A percentile compares a stretch with the other conserved stretches of the same genome.
Evolutionary conservation across 495 filamentous ascomycete species (phyloP).

Genomic region (Hypoxylon crocopeplum): DNA sequence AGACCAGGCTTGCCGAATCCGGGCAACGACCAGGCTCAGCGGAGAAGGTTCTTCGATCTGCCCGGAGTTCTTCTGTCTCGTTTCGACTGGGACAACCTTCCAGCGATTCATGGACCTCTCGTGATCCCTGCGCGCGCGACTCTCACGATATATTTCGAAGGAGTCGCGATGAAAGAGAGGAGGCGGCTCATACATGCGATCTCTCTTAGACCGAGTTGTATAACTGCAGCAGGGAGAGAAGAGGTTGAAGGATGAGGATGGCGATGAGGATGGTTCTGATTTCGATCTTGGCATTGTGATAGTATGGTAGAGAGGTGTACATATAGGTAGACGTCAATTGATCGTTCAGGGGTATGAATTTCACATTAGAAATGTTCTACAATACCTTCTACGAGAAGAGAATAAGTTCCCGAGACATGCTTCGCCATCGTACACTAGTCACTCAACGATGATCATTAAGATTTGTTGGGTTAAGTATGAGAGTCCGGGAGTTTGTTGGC

Average conservation of each 20-base stretch:
- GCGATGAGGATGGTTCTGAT: background rate
- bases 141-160: slow-evolving; percentile 17
- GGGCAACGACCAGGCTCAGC: background rate
- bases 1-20: background rate
- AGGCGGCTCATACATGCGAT: background rate
- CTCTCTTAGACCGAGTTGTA: background rate
- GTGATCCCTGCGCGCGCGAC: background rate
- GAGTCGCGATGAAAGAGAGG: slow-evolving; percentile 14
- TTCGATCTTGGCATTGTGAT: background rate
- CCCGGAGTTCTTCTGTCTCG: background rate
- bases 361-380: too few species aligned
- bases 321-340: background rate
- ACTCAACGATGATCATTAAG: background rate
- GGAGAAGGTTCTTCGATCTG: background rate
- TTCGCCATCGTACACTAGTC: background rate
- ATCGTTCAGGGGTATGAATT: too few species aligned
- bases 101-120: background rate
- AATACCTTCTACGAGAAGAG: too few species aligned
- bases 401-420: background rate
- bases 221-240: background rate
- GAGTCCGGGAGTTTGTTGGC: slow-evolving; percentile 9
- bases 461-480: slow-evolving; percentile 1
- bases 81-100: background rate
- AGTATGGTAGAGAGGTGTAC: background rate
- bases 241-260: background rate